These are phyloP conservation scores for Aspergillus avenaceus DNA, from an alignment of 495 filamentous ascomycete genomes.

Conservation along the genomic window DNA sequence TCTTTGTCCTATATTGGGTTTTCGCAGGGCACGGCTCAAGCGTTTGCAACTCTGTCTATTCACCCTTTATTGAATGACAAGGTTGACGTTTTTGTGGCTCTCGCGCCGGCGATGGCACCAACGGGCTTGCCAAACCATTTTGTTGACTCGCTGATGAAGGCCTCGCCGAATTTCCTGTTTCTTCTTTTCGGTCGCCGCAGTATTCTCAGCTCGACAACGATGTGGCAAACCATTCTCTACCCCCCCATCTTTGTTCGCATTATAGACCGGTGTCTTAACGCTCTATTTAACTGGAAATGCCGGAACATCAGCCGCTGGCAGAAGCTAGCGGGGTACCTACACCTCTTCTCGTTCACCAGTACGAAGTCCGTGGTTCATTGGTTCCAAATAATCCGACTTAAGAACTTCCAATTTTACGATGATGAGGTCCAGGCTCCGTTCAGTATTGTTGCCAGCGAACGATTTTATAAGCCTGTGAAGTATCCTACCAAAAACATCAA, in stretches of 20 bases:
- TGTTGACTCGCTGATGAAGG: slow-evolving; percentile 88
- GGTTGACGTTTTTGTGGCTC: slow-evolving; percentile 94
- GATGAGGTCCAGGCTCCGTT: slow-evolving; percentile 76
- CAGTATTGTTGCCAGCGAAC: slow-evolving; percentile 50
- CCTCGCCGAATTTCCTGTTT: slow-evolving; percentile 88
- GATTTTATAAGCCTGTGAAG: slow-evolving; percentile 85
- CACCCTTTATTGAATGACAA: slow-evolving; percentile 90
- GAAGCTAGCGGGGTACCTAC: slow-evolving; percentile 95
- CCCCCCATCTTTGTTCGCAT: slow-evolving; percentile 88
- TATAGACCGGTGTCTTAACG: slow-evolving; percentile 75
- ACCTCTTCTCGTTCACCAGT: slow-evolving; percentile 92
- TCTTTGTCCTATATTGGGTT: slow-evolving; percentile 97
- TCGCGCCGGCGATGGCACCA: slow-evolving; percentile 94
- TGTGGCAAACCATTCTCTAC: slow-evolving; percentile 96
- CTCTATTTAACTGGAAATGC: slow-evolving; percentile 89
- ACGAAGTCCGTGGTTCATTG: slow-evolving; percentile 96
- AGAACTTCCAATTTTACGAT: slow-evolving; percentile 96
- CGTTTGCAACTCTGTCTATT: slow-evolving; percentile 91
- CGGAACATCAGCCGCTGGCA: slow-evolving; percentile 80
- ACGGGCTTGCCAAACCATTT: slow-evolving; percentile 83
- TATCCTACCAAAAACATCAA: slow-evolving; percentile 97
- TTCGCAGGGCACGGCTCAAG: slow-evolving; percentile 94
- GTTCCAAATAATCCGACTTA: slow-evolving; percentile 98
- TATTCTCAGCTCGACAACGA: slow-evolving; percentile 87
- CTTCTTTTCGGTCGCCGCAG: slow-evolving; percentile 92